phyloP scores from a whole-genome alignment of 78 protist genomes.

The Mantamonas sphyraenae region DNA sequence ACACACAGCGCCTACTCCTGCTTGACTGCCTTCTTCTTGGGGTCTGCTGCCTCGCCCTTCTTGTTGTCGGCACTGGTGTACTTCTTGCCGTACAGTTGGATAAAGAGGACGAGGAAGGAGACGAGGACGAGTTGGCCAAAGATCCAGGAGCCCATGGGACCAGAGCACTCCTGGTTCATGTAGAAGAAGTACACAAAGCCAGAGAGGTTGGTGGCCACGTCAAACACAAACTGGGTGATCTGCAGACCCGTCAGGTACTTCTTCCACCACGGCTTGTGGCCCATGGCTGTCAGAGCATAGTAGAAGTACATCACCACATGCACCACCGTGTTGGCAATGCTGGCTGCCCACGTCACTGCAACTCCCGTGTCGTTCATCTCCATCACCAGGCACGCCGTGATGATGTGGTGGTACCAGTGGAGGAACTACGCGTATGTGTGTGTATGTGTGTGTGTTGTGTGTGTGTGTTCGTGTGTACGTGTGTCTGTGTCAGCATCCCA shows the following conservation, averaged over 20 bases:
- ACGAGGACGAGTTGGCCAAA: background rate
- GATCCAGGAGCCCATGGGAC: background rate
- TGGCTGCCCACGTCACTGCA: too few species aligned
- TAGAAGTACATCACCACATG: constrained; percentile 66
- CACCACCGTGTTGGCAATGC: constrained; percentile 41
- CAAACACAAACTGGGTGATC: constrained; percentile 47
- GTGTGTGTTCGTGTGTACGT: too few species aligned
- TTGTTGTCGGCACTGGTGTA: too few species aligned
- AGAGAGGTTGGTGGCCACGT: constrained; percentile 4
- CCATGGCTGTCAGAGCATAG: constrained; percentile 41
- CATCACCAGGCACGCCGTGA: too few species aligned
- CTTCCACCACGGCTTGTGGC: constrained; percentile 50
- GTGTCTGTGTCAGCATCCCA: too few species aligned
- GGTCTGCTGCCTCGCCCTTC: too few species aligned
- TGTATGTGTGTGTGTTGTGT: too few species aligned
- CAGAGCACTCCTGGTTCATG: background rate
- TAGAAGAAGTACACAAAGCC: background rate
- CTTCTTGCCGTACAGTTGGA: too few species aligned
- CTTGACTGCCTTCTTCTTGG: too few species aligned
- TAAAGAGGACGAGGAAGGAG: background rate
- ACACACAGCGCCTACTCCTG: too few species aligned
- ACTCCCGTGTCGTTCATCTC: too few species aligned
- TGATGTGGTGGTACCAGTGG: background rate
- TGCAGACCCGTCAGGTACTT: constrained; percentile 50
- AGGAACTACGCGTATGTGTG: too few species aligned